Evolutionary conservation across 208 protist species (phyloP).

Genomic region (Porcisia hertigi): DNA sequence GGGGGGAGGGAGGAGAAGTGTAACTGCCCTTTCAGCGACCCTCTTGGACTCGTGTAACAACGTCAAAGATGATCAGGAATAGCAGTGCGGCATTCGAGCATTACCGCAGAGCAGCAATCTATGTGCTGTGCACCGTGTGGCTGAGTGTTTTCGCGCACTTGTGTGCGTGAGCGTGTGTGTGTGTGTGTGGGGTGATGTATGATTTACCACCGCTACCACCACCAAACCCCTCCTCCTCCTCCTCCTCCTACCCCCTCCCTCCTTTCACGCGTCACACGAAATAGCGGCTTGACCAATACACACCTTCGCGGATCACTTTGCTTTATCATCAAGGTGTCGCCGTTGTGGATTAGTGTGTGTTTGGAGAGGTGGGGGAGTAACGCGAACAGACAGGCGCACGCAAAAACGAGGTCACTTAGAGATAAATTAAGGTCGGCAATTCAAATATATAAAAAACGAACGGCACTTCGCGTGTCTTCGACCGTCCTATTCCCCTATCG

Average conservation of each 20-base stretch:
- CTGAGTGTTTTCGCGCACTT: conserved; percentile 14
- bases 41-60: neutral
- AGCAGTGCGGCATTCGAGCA: too few species aligned
- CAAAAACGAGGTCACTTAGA: neutral
- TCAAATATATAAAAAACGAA: neutral
- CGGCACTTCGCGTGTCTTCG: too few species aligned
- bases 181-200: neutral
- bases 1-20: neutral
- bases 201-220: too few species aligned
- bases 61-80: neutral
- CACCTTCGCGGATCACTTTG: neutral
- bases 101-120: neutral
- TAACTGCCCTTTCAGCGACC: neutral
- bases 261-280: too few species aligned
- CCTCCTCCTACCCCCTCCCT: too few species aligned
- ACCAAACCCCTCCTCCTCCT: too few species aligned
- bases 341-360: neutral
- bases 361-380: neutral
- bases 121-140: too few species aligned
- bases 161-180: conserved; percentile 5
- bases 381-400: neutral
- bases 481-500: too few species aligned
- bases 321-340: neutral
- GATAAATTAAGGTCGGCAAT: neutral
- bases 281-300: too few species aligned